phyloP scores from a whole-genome alignment of 2,329 filamentous ascomycete genomes.

The Cercospora sojina region DNA sequence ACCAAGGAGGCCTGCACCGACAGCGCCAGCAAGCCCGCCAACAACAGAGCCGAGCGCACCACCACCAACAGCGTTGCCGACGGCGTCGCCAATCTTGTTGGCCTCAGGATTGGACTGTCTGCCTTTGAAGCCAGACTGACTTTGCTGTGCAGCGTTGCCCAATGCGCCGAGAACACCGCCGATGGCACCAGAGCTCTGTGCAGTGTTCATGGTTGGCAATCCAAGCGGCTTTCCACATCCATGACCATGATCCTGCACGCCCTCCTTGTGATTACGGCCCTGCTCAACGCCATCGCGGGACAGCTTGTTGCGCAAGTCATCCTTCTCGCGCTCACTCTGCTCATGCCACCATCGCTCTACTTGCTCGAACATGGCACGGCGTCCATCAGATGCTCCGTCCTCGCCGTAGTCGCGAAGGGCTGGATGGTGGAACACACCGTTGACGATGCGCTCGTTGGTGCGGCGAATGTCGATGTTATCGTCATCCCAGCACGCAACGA shows the following conservation, averaged over 20 bases:
- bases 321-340: conserved; percentile 61
- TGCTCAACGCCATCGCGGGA: conserved; percentile 73
- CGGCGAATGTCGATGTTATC: conserved; percentile 67
- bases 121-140: conserved; percentile 34
- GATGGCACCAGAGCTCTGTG: conserved; percentile 46
- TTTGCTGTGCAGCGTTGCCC: conserved; percentile 42
- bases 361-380: conserved; percentile 72
- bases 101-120: conserved; percentile 25
- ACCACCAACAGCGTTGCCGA: conserved; percentile 61
- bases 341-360: conserved; percentile 80
- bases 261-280: conserved; percentile 82
- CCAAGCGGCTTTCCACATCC: conserved; percentile 78
- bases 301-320: conserved; percentile 71
- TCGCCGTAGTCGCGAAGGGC: conserved; percentile 69
- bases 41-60: conserved; percentile 69
- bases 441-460: conserved; percentile 72
- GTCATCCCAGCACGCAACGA: conserved; percentile 86
- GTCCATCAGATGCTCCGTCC: conserved; percentile 70
- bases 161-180: conserved; percentile 41
- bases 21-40: conserved; percentile 61
- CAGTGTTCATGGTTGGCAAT: conserved; percentile 64
- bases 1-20: conserved; percentile 63
- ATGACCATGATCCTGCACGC: conserved; percentile 79
- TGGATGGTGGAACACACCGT: conserved; percentile 84
- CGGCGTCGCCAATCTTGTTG: conserved; percentile 50